Conservation (phyloP, 2,329 filamentous ascomycete species). For the Corynespora cassiicola region DNA sequence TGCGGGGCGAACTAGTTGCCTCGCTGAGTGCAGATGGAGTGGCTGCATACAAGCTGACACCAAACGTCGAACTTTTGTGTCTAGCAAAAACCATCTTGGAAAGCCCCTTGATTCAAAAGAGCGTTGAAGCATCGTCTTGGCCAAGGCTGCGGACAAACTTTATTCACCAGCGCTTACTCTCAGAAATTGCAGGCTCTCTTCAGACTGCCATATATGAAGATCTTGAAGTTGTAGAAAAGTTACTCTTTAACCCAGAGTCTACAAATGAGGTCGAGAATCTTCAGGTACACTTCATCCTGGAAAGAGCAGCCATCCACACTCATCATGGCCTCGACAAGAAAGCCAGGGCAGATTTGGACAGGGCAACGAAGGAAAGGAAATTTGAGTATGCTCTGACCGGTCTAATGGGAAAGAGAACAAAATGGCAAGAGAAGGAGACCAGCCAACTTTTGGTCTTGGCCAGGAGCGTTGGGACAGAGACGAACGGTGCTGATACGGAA, state of each 20-base stretch:
- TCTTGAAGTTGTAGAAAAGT: conserved; percentile 61
- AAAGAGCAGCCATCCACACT: conserved; percentile 82
- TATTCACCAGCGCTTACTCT: conserved; percentile 72
- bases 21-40: conserved; percentile 83
- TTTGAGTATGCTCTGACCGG: conserved; percentile 87
- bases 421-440: conserved; percentile 77
- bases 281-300: conserved; percentile 73
- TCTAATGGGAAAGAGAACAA: conserved; percentile 82
- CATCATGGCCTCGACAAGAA: conserved; percentile 82
- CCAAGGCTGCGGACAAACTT: conserved; percentile 75
- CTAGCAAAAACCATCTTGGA: conserved; percentile 70
- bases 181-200: conserved; percentile 66
- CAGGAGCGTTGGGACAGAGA: conserved; percentile 63
- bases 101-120: conserved; percentile 54
- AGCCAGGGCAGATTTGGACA: conserved; percentile 73
- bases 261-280: conserved; percentile 30
- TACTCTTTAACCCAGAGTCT: conserved; percentile 31
- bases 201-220: conserved; percentile 68
- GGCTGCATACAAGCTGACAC: conserved; percentile 82
- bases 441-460: conserved; percentile 93
- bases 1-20: conserved; percentile 65
- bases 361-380: conserved; percentile 70
- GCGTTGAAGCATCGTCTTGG: conserved; percentile 61
- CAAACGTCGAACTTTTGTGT: conserved; percentile 82
- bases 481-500: conserved; percentile 18